Base-by-base conservation (phyloP, 202 grass and related monocot species). In the Carex sylvatica region DNA sequence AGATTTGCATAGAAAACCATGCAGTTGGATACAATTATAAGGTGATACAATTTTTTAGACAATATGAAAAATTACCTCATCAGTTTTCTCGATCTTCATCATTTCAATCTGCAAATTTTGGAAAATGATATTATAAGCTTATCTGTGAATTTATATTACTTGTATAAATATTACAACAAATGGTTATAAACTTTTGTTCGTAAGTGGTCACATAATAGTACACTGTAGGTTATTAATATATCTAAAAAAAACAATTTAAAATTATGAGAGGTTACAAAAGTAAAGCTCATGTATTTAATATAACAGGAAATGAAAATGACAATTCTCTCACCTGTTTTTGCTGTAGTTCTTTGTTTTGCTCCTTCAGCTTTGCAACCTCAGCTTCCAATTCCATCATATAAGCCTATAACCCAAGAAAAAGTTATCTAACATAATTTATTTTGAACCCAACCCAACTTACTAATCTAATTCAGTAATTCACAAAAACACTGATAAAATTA, bases 341-440 rank as follows among this genome's bases (percentile, higher is more conserved):
- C 51, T 93, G 89, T 73, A 99, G 65, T 35, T 89, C 86, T 23
- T 99, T 84, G 3, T 99, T 99, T 40, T 89, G 33, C 30, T 92
- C 91, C 87, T 99, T 99, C 55, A 99, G 93, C 78, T 96, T 96
- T 77, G 89, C 96, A 66, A 99, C 83, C 74, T 99, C 96, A 80
- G 88, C 91, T 92, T 99, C 93, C 63, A 99, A 85, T 70, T 99
- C 96, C 96, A 93, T 90, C 80, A 85, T 92, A 87, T 99, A 99
- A 40, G 91, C 87, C 96, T 96, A 79, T n/a, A 54, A 69, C 64
- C 68, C 13, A 35, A 61, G 46, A 76, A 65, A 75, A 23, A 35
- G 9, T 81, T 40, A 62, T 36, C 9, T 61, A 82, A 31, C 33
- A 15, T 19, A 84, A 33, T 30, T 33, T 30, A 23, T 72, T 38